A percentile compares a stretch with the other conserved stretches of the same genome.
phyloP scores from a whole-genome alignment of 2,329 filamentous ascomycete species.

The Neoarthrinium moseri region DNA sequence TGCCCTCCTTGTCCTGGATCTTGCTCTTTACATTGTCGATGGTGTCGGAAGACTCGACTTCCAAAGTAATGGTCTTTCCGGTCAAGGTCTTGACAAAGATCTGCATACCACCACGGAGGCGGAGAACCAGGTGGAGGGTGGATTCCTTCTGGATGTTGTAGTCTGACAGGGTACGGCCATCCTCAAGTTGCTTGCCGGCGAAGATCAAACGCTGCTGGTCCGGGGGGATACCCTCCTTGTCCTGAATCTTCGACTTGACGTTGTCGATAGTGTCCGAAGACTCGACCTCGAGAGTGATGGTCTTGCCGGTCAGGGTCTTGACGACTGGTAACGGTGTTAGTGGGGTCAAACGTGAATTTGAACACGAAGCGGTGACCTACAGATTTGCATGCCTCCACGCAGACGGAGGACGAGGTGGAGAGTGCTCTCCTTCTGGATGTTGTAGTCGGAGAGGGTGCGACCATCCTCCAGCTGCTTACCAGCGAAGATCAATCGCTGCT shows the following conservation, averaged over 20 bases:
- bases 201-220: constrained; percentile 95
- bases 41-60: constrained; percentile 67
- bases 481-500: constrained; percentile 94
- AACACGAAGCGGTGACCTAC: neutral
- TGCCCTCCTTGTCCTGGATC: constrained; percentile 72
- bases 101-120: constrained; percentile 79
- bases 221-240: constrained; percentile 90
- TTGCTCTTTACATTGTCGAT: constrained; percentile 71
- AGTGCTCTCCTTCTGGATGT: constrained; percentile 91
- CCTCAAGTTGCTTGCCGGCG: constrained; percentile 89
- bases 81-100: constrained; percentile 72
- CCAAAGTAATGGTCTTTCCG: constrained; percentile 68
- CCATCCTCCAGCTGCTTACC: constrained; percentile 97
- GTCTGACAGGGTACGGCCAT: constrained; percentile 85
- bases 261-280: constrained; percentile 91
- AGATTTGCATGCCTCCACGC: constrained; percentile 87
- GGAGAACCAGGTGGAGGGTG: constrained; percentile 77
- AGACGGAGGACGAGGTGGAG: constrained; percentile 85
- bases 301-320: constrained; percentile 88
- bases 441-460: constrained; percentile 87
- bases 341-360: neutral
- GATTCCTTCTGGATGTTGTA: constrained; percentile 98
- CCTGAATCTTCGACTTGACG: constrained; percentile 90
- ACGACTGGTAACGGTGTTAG: constrained; percentile 44
- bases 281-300: constrained; percentile 89